Percentiles rank a stretch among this genome's conserved stretches.
Evolutionary conservation across 345 rosid species (phyloP).

Genomic region (Erucastrum elatum): DNA sequence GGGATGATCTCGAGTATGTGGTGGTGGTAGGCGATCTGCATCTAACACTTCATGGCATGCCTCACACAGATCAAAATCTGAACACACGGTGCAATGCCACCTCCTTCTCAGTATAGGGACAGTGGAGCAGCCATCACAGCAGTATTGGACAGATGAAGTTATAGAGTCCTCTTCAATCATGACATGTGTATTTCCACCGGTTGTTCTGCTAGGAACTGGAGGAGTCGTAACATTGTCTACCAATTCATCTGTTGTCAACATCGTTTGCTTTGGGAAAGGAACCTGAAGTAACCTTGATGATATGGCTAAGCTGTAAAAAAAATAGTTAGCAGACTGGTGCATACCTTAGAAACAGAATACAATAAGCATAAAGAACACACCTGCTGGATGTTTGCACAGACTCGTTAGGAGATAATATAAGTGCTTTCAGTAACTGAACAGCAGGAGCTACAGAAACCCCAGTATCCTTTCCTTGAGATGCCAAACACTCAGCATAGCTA

Average conservation of each 20-base stretch:
- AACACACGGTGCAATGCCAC: slow-evolving; percentile 98
- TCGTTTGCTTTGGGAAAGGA: slow-evolving; percentile 96
- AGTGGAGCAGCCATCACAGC: slow-evolving; percentile 98
- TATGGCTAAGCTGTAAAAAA: slow-evolving; percentile 82
- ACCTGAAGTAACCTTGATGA: slow-evolving; percentile 98
- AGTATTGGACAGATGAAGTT: slow-evolving; percentile 93
- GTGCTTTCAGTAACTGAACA: slow-evolving; percentile 74
- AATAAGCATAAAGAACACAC: slow-evolving; percentile 44
- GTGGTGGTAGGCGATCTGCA: slow-evolving; percentile 82
- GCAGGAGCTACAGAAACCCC: slow-evolving; percentile 87
- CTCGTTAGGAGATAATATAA: slow-evolving; percentile 71
- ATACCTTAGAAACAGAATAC: slow-evolving; percentile 13
- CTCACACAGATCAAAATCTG: slow-evolving; percentile 98
- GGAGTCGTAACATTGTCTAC: slow-evolving; percentile 60
- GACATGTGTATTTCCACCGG: slow-evolving; percentile 68
- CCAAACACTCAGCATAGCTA: slow-evolving; percentile 94
- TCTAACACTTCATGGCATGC: slow-evolving; percentile 87
- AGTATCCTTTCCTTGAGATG: slow-evolving; percentile 71
- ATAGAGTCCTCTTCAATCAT: slow-evolving; percentile 96
- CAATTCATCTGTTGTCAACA: slow-evolving; percentile 80
- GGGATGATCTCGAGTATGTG: slow-evolving; percentile 92
- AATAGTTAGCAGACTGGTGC: slow-evolving; percentile 28
- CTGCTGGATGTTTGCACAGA: slow-evolving; percentile 99
- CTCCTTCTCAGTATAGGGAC: slow-evolving; percentile 93
- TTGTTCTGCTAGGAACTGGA: slow-evolving; percentile 56